These are phyloP conservation scores for Hericium alpestre DNA, from an alignment of 768 basidiomycete species.

Conservation along the genomic window DNA sequence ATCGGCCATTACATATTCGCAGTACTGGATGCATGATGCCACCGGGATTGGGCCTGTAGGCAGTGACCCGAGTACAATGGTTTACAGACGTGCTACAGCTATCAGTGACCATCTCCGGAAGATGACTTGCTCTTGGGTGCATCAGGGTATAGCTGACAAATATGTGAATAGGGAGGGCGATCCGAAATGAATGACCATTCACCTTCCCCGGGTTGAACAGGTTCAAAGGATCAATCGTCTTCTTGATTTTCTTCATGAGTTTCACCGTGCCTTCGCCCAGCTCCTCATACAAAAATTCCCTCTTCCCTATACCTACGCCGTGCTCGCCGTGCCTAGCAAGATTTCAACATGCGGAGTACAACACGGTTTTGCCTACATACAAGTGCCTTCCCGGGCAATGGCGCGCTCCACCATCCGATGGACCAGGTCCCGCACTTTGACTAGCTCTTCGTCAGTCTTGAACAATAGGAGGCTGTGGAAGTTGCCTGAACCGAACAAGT, in stretches of 20 bases:
- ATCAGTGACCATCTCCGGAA: too few relatives aligned
- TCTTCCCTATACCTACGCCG: slow-evolving; percentile 81
- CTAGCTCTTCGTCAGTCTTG: slow-evolving; percentile 26
- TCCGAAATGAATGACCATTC: background rate
- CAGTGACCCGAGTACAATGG: too few relatives aligned
- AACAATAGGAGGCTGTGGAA: slow-evolving; percentile 31
- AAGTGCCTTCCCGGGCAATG: slow-evolving; percentile 64
- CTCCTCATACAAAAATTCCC: slow-evolving; percentile 69
- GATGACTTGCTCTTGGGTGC: too few relatives aligned
- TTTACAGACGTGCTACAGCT: too few relatives aligned
- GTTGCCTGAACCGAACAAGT: slow-evolving; percentile 23
- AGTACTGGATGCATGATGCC: too few relatives aligned
- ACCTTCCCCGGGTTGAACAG: slow-evolving; percentile 84
- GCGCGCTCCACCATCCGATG: slow-evolving; percentile 58
- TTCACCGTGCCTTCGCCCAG: slow-evolving; percentile 74
- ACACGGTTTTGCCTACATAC: slow-evolving; percentile 24
- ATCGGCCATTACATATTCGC: too few relatives aligned
- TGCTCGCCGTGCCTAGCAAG: slow-evolving; percentile 67
- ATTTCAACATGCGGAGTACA: background rate
- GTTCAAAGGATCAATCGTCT: slow-evolving; percentile 58
- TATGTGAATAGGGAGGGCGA: too few relatives aligned
- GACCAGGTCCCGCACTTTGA: slow-evolving; percentile 27
- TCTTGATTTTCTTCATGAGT: slow-evolving; percentile 77
- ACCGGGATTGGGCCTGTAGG: too few relatives aligned
- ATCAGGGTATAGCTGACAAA: too few relatives aligned